Conservation (phyloP, 179 eudicot species). For the Silene noctiflora region DNA sequence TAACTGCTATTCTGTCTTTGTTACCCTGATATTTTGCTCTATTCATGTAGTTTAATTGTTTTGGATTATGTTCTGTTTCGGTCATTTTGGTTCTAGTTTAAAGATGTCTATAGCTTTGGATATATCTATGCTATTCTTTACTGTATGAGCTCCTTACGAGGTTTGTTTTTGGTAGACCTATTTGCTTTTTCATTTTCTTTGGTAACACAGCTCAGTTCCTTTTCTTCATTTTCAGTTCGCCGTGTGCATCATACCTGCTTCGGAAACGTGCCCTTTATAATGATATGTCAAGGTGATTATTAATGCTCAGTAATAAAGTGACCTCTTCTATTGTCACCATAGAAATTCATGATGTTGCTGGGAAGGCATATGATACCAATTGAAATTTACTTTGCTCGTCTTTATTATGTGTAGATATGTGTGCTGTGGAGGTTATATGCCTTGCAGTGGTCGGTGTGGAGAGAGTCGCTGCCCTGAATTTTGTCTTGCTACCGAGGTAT, state of each 20-base stretch:
- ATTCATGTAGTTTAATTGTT: not conserved
- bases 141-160: not conserved
- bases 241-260: conserved; percentile 86
- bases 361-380: not conserved
- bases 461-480: conserved; percentile 89
- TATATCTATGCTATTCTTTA: not conserved
- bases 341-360: not conserved
- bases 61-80: not conserved
- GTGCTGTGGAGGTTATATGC: conserved; percentile 98
- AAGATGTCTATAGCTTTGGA: not conserved
- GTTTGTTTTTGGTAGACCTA: not conserved
- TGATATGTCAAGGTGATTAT: conserved; percentile 84
- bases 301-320: not conserved
- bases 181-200: not conserved
- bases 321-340: not conserved
- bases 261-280: conserved; percentile 95
- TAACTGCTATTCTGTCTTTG: too few relatives aligned
- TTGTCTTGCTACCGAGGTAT: conserved; percentile 93
- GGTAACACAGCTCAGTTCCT: not conserved
- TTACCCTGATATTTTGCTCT: too few relatives aligned
- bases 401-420: conserved; percentile 49
- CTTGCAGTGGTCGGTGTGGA: conserved; percentile 99
- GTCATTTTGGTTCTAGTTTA: not conserved
- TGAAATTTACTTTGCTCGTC: conserved; percentile 5
- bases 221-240: conserved; percentile 45